These are phyloP conservation scores for Meyerozyma sp. DNA, from an alignment of 1,139 yeast species.

Conservation along the genomic window DNA sequence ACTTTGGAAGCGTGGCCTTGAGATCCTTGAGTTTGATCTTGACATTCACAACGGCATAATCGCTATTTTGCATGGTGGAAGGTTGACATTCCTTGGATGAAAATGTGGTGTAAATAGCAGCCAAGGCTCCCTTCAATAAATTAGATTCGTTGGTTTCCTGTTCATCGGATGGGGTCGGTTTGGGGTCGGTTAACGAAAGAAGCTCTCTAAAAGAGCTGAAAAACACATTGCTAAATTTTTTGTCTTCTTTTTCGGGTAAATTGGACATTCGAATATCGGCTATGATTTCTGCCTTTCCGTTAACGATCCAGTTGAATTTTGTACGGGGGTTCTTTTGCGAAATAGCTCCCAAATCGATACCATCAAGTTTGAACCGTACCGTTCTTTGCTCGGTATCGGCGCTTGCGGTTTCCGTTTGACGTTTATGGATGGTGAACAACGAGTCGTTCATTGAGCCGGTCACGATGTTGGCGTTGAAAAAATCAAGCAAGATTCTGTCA, in stretches of 20 bases:
- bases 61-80: constrained; percentile 16
- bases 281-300: constrained; percentile 62
- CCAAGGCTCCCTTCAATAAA: constrained; percentile 36
- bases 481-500: constrained; percentile 54
- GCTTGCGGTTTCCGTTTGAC: constrained; percentile 24
- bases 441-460: constrained; percentile 73
- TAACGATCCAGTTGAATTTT: constrained; percentile 65
- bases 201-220: constrained; percentile 25
- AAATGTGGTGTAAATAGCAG: constrained; percentile 42
- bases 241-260: constrained; percentile 18
- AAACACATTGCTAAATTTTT: constrained; percentile 21
- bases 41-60: constrained; percentile 62
- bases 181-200: constrained; percentile 14
- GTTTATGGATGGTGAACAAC: constrained; percentile 66
- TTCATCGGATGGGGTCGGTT: constrained; percentile 2
- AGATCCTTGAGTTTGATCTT: constrained; percentile 59
- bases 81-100: constrained; percentile 10
- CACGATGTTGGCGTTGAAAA: constrained; percentile 63
- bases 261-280: constrained; percentile 69
- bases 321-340: constrained; percentile 30
- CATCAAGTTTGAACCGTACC: constrained; percentile 60
- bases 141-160: constrained; percentile 17
- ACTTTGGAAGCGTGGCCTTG: constrained; percentile 51
- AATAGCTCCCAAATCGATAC: constrained; percentile 48
- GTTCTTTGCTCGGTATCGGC: constrained; percentile 30